Conservation (phyloP, 495 filamentous ascomycete genomes). For the Margaritispora aquatica region DNA sequence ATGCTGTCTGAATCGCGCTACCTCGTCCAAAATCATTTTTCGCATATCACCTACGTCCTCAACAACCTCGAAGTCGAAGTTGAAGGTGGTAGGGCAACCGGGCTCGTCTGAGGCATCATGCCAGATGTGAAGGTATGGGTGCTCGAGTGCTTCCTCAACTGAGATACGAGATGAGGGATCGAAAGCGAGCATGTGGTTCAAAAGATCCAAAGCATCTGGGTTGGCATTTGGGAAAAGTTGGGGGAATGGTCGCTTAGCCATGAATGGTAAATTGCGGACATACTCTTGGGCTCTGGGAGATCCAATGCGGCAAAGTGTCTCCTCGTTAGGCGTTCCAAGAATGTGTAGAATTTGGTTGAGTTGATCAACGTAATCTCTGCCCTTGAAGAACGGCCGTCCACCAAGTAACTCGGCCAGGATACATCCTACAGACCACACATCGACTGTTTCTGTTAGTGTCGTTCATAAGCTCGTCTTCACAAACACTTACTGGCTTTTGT, state of each 20-base stretch:
- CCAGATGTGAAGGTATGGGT: slow-evolving; percentile 96
- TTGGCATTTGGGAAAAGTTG: slow-evolving; percentile 91
- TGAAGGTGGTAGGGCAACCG: slow-evolving; percentile 84
- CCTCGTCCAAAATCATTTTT: slow-evolving; percentile 94
- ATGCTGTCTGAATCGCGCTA: slow-evolving; percentile 66
- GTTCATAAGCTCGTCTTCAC: not conserved
- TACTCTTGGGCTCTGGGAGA: slow-evolving; percentile 96
- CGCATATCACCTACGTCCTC: slow-evolving; percentile 92
- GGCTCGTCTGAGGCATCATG: slow-evolving; percentile 97
- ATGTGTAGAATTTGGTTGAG: slow-evolving; percentile 99
- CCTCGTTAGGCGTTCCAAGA: slow-evolving; percentile 92
- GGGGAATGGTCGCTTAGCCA: slow-evolving; percentile 87
- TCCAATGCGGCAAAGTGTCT: slow-evolving; percentile 89
- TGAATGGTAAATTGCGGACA: slow-evolving; percentile 93
- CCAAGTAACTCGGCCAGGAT: slow-evolving; percentile 95
- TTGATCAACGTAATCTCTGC: slow-evolving; percentile 97
- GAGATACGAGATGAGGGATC: slow-evolving; percentile 87
- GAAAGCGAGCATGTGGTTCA: slow-evolving; percentile 95
- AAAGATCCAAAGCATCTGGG: slow-evolving; percentile 88
- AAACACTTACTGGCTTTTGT: slow-evolving; percentile 89
- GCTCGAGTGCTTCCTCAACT: slow-evolving; percentile 90
- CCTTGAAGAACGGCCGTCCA: slow-evolving; percentile 97
- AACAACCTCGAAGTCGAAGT: slow-evolving; percentile 95
- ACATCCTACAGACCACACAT: slow-evolving; percentile 98
- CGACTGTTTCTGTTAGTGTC: slow-evolving; percentile 50